phyloP scores from a whole-genome alignment of 78 protist genomes.

The Anaeramoeba ignava region DNA sequence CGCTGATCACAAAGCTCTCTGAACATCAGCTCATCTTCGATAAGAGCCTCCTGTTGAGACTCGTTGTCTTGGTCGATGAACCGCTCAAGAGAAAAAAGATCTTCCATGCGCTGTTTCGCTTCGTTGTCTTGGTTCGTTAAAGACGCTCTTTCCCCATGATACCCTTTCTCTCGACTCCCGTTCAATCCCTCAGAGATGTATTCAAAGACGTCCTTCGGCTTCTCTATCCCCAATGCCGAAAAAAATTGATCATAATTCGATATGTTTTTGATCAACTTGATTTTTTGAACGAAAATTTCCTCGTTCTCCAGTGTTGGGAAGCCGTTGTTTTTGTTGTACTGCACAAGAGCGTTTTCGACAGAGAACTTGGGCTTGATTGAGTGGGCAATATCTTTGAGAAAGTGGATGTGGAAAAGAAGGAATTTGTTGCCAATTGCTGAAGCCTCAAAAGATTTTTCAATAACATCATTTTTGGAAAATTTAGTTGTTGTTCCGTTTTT shows the following conservation, averaged over 20 bases:
- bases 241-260: too few species aligned
- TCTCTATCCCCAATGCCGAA: too few species aligned
- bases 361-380: neutral
- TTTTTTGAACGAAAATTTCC: neutral
- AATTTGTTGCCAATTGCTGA: neutral
- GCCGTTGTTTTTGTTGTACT: neutral
- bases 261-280: neutral
- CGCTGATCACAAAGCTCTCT: neutral
- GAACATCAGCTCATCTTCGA: neutral
- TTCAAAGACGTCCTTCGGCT: too few species aligned
- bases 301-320: neutral
- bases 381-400: neutral
- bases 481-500: neutral
- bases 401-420: neutral
- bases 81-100: neutral
- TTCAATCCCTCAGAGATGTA: too few species aligned
- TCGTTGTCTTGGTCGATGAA: neutral
- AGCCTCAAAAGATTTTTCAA: neutral
- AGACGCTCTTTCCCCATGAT: too few species aligned
- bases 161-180: too few species aligned
- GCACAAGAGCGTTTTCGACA: neutral
- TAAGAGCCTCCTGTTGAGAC: neutral
- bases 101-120: neutral
- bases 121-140: neutral
- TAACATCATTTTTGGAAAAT: neutral